A percentile compares a stretch with the other conserved stretches of the same genome.
Evolutionary conservation across 2,329 filamentous ascomycete species (phyloP).

Genomic region (Cordyceps javanica): DNA sequence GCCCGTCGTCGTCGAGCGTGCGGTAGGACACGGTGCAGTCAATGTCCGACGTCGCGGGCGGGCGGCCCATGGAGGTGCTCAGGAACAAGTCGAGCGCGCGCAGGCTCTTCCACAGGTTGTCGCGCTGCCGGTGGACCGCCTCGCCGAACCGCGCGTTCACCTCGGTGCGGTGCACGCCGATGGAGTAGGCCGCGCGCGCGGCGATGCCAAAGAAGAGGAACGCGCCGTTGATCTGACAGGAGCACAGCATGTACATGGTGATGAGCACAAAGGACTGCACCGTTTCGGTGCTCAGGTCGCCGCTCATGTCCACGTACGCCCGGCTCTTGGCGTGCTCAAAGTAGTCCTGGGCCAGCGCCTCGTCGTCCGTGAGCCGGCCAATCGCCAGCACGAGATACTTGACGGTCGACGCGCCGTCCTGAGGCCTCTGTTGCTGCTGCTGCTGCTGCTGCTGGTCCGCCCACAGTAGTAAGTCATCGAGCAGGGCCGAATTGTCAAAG

Average conservation of each 20-base stretch:
- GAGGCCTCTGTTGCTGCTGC: too few species aligned
- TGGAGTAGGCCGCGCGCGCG: slow-evolving; percentile 45
- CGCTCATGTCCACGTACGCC: slow-evolving; percentile 38
- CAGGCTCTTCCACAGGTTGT: slow-evolving; percentile 49
- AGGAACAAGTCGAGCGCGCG: slow-evolving; percentile 46
- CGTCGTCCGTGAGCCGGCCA: slow-evolving; percentile 37
- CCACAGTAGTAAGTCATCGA: slow-evolving; percentile 38
- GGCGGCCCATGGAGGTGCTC: slow-evolving; percentile 48
- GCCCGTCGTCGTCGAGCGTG: slow-evolving; percentile 26
- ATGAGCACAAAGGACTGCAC: slow-evolving; percentile 46
- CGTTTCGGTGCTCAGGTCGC: slow-evolving; percentile 41
- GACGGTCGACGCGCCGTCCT: slow-evolving; percentile 35
- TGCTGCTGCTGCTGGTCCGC: slow-evolving; percentile 26
- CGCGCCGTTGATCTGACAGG: slow-evolving; percentile 49
- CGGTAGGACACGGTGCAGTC: slow-evolving; percentile 48
- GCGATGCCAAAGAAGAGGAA: slow-evolving; percentile 50
- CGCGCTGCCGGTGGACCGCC: slow-evolving; percentile 36
- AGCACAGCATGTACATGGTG: slow-evolving; percentile 48
- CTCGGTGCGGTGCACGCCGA: slow-evolving; percentile 47
- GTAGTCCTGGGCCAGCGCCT: slow-evolving; percentile 36
- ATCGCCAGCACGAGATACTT: slow-evolving; percentile 47
- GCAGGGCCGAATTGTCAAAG: slow-evolving; percentile 36
- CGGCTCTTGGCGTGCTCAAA: slow-evolving; percentile 44
- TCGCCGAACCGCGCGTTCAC: slow-evolving; percentile 46
- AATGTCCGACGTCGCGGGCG: slow-evolving; percentile 46